Conservation (phyloP, 768 basidiomycete species). For the Mycena rosella region DNA sequence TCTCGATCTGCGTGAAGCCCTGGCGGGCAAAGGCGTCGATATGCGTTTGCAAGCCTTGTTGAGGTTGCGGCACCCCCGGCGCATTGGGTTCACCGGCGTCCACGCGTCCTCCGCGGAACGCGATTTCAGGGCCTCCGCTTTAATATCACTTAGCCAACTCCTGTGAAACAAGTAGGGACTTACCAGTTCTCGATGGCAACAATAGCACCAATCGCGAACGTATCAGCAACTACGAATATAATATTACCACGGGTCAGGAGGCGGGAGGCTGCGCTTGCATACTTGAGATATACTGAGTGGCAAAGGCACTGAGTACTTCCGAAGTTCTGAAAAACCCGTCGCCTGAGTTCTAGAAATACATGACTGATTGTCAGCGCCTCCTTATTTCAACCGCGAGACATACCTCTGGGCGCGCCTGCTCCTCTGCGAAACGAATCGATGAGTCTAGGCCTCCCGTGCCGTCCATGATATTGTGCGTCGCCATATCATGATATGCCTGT, state of each 20-base stretch:
- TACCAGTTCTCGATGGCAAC: constrained; percentile 23
- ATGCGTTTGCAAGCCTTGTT: constrained; percentile 14
- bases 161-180: neutral
- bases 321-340: neutral
- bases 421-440: constrained; percentile 41
- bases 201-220: constrained; percentile 7
- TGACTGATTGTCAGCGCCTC: constrained; percentile 1
- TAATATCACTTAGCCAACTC: neutral
- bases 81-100: constrained; percentile 22
- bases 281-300: neutral
- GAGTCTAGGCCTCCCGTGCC: constrained; percentile 46
- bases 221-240: constrained; percentile 18
- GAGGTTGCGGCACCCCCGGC: constrained; percentile 20
- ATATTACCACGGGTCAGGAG: neutral
- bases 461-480: constrained; percentile 40
- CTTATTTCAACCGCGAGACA: neutral
- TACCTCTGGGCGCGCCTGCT: constrained; percentile 25
- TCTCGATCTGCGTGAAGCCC: constrained; percentile 22
- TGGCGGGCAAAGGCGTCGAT: constrained; percentile 23
- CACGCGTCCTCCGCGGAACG: constrained; percentile 27
- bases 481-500: constrained; percentile 43
- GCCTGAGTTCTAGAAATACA: neutral
- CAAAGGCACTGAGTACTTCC: too few relatives aligned
- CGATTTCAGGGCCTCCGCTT: constrained; percentile 25
- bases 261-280: neutral